Conservation (phyloP, 1,139 yeast genomes). For the Scheffersomyces segobiensis region DNA sequence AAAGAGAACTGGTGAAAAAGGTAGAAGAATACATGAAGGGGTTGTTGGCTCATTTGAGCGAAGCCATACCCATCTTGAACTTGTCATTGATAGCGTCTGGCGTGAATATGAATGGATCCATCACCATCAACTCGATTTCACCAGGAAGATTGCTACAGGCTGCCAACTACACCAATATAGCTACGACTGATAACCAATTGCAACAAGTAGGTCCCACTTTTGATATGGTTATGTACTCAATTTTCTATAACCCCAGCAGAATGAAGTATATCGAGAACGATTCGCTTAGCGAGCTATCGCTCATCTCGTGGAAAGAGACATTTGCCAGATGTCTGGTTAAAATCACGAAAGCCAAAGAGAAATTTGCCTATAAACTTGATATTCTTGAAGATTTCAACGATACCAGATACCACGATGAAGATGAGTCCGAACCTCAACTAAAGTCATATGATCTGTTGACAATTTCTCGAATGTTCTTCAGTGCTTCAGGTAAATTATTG, state of each 20-base stretch:
- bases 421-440: conserved; percentile 36
- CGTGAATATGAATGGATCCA: conserved; percentile 54
- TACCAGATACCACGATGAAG: conserved; percentile 70
- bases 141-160: conserved; percentile 72
- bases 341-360: conserved; percentile 21
- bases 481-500: conserved; percentile 69
- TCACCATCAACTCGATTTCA: conserved; percentile 53
- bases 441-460: conserved; percentile 39
- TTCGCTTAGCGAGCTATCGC: conserved; percentile 28
- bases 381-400: conserved; percentile 68
- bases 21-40: conserved; percentile 53
- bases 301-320: conserved; percentile 75
- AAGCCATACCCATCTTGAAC: conserved; percentile 68
- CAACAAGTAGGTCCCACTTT: conserved; percentile 62
- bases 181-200: conserved; percentile 14
- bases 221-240: conserved; percentile 58
- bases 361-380: conserved; percentile 45
- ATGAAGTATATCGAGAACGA: conserved; percentile 33
- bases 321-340: conserved; percentile 56
- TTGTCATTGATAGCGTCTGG: conserved; percentile 72
- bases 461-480: conserved; percentile 62
- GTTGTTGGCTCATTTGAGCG: conserved; percentile 58
- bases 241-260: conserved; percentile 63
- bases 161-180: conserved; percentile 46
- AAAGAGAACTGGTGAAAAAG: conserved; percentile 42